Evolutionary conservation across 192 early-diverging fungal species (phyloP).

Genomic region (Pilobolus umbonatus): DNA sequence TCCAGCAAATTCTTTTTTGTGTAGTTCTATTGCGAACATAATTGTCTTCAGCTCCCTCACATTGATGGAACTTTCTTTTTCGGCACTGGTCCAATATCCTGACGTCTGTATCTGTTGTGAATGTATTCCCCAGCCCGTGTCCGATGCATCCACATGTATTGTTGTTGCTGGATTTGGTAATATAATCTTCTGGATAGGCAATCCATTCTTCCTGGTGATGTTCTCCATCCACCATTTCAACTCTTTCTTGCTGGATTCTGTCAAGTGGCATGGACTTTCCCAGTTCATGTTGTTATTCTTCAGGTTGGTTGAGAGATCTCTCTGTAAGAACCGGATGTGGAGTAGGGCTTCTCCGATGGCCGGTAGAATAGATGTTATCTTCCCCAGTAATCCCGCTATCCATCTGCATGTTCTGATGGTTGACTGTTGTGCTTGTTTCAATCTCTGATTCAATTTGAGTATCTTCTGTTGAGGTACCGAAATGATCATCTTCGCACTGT

Average conservation of each 20-base stretch:
- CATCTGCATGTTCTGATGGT: constrained; percentile 1
- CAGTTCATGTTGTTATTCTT: neutral
- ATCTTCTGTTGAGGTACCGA: neutral
- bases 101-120: neutral
- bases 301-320: neutral
- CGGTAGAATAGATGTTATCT: constrained; percentile 11
- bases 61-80: constrained; percentile 9
- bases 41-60: constrained; percentile 9
- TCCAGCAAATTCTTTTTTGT: neutral
- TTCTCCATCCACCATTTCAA: constrained; percentile 2
- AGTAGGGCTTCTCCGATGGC: constrained; percentile 10
- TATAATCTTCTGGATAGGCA: constrained; percentile 5
- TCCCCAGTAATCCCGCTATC: constrained; percentile 14
- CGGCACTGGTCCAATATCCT: constrained; percentile 9
- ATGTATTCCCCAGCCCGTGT: constrained; percentile 19
- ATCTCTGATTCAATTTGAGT: neutral
- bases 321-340: neutral
- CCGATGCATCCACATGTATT: constrained; percentile 14
- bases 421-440: neutral
- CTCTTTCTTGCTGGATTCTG: neutral
- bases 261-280: neutral
- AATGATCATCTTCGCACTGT: constrained; percentile 4
- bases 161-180: neutral
- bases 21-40: neutral
- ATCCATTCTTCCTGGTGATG: neutral